Base-by-base conservation (phyloP, 164 flowering plant genomes). In the Aristolochia contorta region DNA sequence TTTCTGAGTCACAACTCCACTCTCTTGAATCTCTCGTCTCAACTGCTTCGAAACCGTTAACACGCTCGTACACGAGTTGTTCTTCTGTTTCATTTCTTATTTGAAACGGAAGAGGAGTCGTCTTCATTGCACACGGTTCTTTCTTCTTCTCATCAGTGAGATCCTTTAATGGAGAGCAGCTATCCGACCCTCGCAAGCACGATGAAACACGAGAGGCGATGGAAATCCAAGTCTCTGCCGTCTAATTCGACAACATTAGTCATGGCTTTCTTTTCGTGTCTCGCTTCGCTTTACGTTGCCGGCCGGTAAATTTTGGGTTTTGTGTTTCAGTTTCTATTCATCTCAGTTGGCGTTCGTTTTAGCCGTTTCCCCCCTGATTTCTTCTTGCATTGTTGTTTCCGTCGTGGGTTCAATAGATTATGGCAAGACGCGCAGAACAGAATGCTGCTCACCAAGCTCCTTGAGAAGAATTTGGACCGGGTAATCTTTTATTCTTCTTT, bases 361-460 rank as follows among this genome's bases (percentile, higher is more conserved):
- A 43, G 16, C 19, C 14, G 30, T 16, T 61, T 50, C 9, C n/a
- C n/a, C n/a, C n/a, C n/a, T 37, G 2, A 19, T 58, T 19, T 30
- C 12, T 50, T 14, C 21, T 9, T 50, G 24, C 3, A 9, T 1
- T 16, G 12, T 27, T 61, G 16, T 13, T 37, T 18, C 2, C 30
- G 14, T 19, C 19, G 16, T 16, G 13, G 12, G 13, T 30, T n/a
- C 21, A 21, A 58, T 69, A 89, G 96, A 76, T 72, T 92, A 73
- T 92, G 98, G 98, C 96, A 92, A 77, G 98, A 92, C 69, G 89
- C 98, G 3, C 93, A 89, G 77, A 85, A 75, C 78, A 73, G 98
- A 72, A 69, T 59, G 20, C 51, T 87, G 52, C 75, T 92, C 30
- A 54, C 77, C 20, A 77, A 41, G 65, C 78, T 92, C 65, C 80